phyloP scores from a whole-genome alignment of 495 filamentous ascomycete species.

The Penicillium cataractarum region DNA sequence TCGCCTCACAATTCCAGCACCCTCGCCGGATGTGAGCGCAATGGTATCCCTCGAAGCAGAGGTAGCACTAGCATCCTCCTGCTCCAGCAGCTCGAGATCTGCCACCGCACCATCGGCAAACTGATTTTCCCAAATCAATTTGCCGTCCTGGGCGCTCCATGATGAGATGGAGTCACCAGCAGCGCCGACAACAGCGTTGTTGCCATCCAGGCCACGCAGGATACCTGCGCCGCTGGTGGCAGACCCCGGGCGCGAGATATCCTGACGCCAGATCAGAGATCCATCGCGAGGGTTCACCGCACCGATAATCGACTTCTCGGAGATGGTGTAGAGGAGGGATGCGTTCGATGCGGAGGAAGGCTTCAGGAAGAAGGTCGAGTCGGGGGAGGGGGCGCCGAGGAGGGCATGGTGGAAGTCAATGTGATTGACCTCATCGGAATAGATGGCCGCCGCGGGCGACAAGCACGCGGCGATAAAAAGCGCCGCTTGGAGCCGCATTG shows the following conservation, averaged over 20 bases:
- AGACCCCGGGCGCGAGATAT: slow-evolving; percentile 50
- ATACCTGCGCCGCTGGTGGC: slow-evolving; percentile 49
- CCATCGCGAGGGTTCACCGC: slow-evolving; percentile 90
- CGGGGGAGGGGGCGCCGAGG: slow-evolving; percentile 75
- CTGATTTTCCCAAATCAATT: slow-evolving; percentile 70
- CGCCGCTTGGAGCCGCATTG: slow-evolving; percentile 52
- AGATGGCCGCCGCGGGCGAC: slow-evolving; percentile 64
- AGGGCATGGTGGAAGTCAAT: slow-evolving; percentile 93
- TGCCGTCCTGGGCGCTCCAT: slow-evolving; percentile 85
- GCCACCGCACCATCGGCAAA: slow-evolving; percentile 60
- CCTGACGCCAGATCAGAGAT: slow-evolving; percentile 81
- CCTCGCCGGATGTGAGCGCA: slow-evolving; percentile 61
- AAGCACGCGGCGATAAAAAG: slow-evolving; percentile 46
- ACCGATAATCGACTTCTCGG: slow-evolving; percentile 77
- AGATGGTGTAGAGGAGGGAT: slow-evolving; percentile 88
- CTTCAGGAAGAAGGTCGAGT: slow-evolving; percentile 93
- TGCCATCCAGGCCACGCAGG: slow-evolving; percentile 72
- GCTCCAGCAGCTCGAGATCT: slow-evolving; percentile 80
- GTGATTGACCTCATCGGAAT: slow-evolving; percentile 86
- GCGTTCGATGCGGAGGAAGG: slow-evolving; percentile 80
- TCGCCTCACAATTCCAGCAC: slow-evolving; percentile 61
- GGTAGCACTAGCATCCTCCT: slow-evolving; percentile 56
- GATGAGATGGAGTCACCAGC: slow-evolving; percentile 66
- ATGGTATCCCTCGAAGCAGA: slow-evolving; percentile 67
- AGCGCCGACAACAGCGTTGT: slow-evolving; percentile 72